Base-by-base conservation (phyloP, 129 eudicot species). In the Centrapalus pauciflorus region DNA sequence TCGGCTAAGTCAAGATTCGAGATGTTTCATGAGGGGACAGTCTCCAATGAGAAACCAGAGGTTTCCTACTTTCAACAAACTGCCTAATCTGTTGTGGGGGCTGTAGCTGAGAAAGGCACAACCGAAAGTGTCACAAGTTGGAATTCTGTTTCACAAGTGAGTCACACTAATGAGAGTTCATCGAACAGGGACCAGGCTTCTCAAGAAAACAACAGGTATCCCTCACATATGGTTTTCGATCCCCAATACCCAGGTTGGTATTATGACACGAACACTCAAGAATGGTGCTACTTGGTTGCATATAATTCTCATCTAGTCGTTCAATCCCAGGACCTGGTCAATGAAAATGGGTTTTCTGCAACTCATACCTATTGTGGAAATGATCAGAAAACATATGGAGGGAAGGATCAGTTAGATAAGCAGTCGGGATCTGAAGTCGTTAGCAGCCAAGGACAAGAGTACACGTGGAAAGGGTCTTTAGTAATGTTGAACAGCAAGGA, bases 221-320 rank as follows among this genome's bases (percentile, higher is more conserved):
- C 99, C 1, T 59, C 95, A n/a, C 91, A 93, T 80, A 84, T 93
- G 90, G 74, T 80, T 49, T 89, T 93, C 76, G 99, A 93, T 79
- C 92, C 96, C 32, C 95, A 84, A 57, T 93, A 93, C 77, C 99
- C 99, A 54, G 99, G 84, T 60, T 93, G 96, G 99, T 93, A 88
- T 69, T 93, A 88, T 79, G 96, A 93, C 77, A 86, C 85, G 67
- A 78, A 72, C 59, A 40, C 80, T 9, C 93, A 81, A 60, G 92
- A 82, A 68, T 93, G 99, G 99, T 34, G 81, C 20, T 43, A 81
- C 14, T 75, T 93, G 80, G 95, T 86, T 38, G 63, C 83, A 33
- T 93, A 85, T 63, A 46, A 38, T 49, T 74, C 67, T 62, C 86
- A 81, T 33, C 72, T 75, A 19, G 33, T 69, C 24, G 40, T 25